Percentiles rank a stretch among this genome's conserved stretches.
Evolutionary conservation across 129 eudicot species (phyloP).

Genomic region (Tagetes erecta): DNA sequence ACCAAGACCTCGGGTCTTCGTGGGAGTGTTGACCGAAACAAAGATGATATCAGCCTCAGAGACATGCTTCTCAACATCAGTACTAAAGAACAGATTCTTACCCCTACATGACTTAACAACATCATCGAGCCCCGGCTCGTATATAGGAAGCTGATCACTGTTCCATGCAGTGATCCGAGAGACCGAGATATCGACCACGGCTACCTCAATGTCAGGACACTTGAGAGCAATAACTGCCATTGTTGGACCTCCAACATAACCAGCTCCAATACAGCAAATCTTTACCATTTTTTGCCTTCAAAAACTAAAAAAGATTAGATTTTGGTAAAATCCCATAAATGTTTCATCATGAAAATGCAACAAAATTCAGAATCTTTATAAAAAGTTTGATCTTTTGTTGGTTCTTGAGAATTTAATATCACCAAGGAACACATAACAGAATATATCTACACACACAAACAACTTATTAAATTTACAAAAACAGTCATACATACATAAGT

Average conservation of each 20-base stretch:
- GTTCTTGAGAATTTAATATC: slow-evolving; percentile 14
- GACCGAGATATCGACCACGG: slow-evolving; percentile 68
- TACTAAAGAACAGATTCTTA: slow-evolving; percentile 67
- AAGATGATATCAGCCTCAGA: slow-evolving; percentile 73
- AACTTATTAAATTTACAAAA: background rate
- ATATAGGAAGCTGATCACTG: slow-evolving; percentile 68
- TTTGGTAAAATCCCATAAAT: slow-evolving; percentile 9
- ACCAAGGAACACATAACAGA: background rate
- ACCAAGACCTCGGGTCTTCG: slow-evolving; percentile 76
- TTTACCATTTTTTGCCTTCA: slow-evolving; percentile 54
- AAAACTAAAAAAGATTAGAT: slow-evolving; percentile 14
- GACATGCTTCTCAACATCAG: slow-evolving; percentile 69
- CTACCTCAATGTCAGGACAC: slow-evolving; percentile 63
- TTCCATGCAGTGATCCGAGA: slow-evolving; percentile 76
- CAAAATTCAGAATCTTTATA: slow-evolving; percentile 33
- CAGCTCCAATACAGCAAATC: slow-evolving; percentile 84
- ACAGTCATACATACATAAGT: background rate
- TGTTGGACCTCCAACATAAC: slow-evolving; percentile 83
- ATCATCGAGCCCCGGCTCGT: slow-evolving; percentile 77
- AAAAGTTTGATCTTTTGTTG: background rate
- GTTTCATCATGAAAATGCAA: slow-evolving; percentile 18
- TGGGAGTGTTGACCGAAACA: slow-evolving; percentile 81
- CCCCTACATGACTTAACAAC: slow-evolving; percentile 80
- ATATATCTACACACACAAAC: background rate
- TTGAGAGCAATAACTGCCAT: slow-evolving; percentile 82